These are phyloP conservation scores for Cystobasidiaceae sp. DNA, from an alignment of 1,284 basidiomycete species.

Conservation along the genomic window DNA sequence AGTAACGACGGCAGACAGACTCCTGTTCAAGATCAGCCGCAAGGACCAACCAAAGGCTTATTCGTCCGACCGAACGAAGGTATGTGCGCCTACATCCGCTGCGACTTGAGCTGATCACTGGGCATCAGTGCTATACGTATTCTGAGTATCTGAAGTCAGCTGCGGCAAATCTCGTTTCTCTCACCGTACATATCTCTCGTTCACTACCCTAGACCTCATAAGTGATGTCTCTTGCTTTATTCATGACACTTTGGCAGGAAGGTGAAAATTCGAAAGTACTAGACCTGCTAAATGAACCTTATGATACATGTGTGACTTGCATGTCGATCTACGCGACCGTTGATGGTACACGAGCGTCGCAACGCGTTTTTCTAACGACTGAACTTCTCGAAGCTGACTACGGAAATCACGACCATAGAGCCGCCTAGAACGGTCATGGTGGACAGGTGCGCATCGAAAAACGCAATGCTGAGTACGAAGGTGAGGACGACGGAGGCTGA, in stretches of 20 bases:
- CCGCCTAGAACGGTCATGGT: neutral
- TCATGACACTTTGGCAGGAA: too few relatives aligned
- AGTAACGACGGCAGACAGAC: neutral
- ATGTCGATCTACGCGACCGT: too few relatives aligned
- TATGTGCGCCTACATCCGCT: neutral
- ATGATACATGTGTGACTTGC: too few relatives aligned
- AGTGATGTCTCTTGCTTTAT: too few relatives aligned
- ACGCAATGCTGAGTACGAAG: constrained; percentile 39
- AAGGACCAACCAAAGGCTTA: neutral
- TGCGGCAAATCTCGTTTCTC: too few relatives aligned
- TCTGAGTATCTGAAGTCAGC: neutral
- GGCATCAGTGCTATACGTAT: neutral
- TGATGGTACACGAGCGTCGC: neutral
- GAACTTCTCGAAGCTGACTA: constrained; percentile 8
- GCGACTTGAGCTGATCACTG: neutral
- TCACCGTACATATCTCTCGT: too few relatives aligned
- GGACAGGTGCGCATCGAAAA: constrained; percentile 20
- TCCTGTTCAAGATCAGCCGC: neutral
- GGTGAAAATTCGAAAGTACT: too few relatives aligned
- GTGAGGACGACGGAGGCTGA: constrained; percentile 47
- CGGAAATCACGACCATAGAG: neutral
- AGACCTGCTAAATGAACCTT: too few relatives aligned
- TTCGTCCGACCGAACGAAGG: constrained; percentile 19
- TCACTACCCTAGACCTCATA: too few relatives aligned
- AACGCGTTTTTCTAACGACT: neutral